Base-by-base conservation (phyloP, 768 basidiomycete species). In the Mycena leptocephala region DNA sequence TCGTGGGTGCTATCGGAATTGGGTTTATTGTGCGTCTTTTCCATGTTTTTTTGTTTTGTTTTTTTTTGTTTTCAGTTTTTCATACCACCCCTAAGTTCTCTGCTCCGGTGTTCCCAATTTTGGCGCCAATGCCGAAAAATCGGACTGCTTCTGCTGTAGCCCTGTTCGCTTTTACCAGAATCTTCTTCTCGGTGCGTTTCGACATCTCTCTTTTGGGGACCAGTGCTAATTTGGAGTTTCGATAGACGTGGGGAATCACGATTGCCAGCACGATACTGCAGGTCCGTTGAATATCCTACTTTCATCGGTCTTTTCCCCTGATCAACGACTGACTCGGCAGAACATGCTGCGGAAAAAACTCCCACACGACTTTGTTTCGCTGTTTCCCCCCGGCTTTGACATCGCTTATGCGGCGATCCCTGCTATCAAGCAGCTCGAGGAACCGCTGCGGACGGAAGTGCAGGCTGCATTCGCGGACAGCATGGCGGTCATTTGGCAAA, bases 401-500 rank as follows among this genome's bases (percentile, higher is more conserved):
- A 68, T 76, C 18, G 70, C 74, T 14, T 76, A 67, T 59, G 62
- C 53, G 22, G 73, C 74, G 37, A 63, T 79, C 65, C 79, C 78
- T 22, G 65, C 35, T 2, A 78, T 83, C 16, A 74, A 74, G 22
- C 71, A 58, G 14, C 70, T 83, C 5, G 70, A 74, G 28, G 80
- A 78, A 2, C 72, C 78, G 6, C 66, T 87, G 16, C 67, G 77
- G 41, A 68, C 59, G 0, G 76, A 87, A 70, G 87, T 90, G 1
- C 84, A 84, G 20, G 82, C 62, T 5, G 89, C 88, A n/a, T 90
- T 90, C 71, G 84, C 86, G 1, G 80, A 77, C 1, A 85, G 86
- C 64, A 76, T 91, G 63, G 39, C 64, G 0, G 78, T 82, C 0
- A 66, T 90, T 14, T 91, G 90, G 90, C 78, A 82, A 39, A 83